Evolutionary conservation across 2,329 filamentous ascomycete genomes (phyloP).

Genomic region (Talaromyces amestolkiae): DNA sequence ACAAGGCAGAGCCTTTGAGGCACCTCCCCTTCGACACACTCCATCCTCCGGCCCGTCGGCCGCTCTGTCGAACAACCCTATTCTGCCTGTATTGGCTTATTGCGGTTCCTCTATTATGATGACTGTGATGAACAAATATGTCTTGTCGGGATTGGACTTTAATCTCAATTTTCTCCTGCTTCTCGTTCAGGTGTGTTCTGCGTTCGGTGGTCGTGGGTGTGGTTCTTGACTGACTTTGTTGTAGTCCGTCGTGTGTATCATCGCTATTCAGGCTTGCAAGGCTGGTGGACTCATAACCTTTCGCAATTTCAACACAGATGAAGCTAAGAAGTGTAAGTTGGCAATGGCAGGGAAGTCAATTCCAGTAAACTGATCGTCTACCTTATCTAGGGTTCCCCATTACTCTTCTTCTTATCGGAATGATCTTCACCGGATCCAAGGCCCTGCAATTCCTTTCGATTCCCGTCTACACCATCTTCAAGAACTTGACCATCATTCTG

Average conservation of each 20-base stretch:
- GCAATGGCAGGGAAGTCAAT: background rate
- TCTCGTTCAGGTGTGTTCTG: constrained; percentile 73
- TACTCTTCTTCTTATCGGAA: constrained; percentile 90
- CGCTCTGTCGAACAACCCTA: constrained; percentile 68
- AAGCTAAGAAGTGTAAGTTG: constrained; percentile 83
- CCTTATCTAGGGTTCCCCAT: constrained; percentile 78
- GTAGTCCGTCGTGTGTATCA: constrained; percentile 84
- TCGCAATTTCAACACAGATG: constrained; percentile 78
- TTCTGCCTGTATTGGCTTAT: constrained; percentile 80
- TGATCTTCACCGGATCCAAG: constrained; percentile 98
- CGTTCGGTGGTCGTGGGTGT: background rate
- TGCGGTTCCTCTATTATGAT: constrained; percentile 96
- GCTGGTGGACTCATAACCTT: constrained; percentile 77
- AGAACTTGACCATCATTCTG: constrained; percentile 97
- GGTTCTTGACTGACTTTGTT: constrained; percentile 12
- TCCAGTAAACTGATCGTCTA: background rate
- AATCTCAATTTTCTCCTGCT: constrained; percentile 97
- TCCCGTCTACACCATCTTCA: constrained; percentile 99
- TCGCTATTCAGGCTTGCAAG: constrained; percentile 80
- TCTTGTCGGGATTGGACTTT: constrained; percentile 84
- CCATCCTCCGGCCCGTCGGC: constrained; percentile 21
- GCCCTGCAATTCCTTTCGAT: constrained; percentile 95
- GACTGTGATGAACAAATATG: constrained; percentile 99
- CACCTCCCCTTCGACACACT: background rate
- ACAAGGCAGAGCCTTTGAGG: constrained; percentile 32